A percentile compares a stretch with the other conserved stretches of the same genome.
Evolutionary conservation across 768 basidiomycete species (phyloP).

Genomic region (Tylopilus intermedius): DNA sequence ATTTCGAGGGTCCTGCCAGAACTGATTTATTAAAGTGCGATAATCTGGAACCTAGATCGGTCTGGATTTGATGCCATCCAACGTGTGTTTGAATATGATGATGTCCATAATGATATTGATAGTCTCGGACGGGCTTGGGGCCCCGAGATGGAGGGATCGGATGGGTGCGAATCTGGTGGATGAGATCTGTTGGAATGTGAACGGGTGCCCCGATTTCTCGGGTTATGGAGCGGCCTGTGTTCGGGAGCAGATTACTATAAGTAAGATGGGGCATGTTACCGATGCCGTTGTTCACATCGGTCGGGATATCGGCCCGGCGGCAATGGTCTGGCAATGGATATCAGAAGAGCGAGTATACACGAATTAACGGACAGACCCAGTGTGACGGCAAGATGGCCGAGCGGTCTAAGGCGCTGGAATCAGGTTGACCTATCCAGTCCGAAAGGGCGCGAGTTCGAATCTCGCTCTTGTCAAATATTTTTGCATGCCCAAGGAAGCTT

Average conservation of each 20-base stretch:
- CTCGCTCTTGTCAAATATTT: constrained; percentile 32
- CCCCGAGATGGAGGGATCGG: background rate
- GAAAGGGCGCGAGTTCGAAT: constrained; percentile 37
- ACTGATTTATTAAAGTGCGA: background rate
- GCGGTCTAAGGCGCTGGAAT: constrained; percentile 60
- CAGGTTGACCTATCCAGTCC: constrained; percentile 31
- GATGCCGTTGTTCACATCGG: too few species aligned
- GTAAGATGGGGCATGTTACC: background rate
- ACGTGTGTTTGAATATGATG: too few species aligned
- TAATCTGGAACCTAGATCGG: background rate
- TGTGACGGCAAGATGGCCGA: constrained; percentile 44
- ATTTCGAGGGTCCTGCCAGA: constrained; percentile 2
- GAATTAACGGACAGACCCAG: background rate
- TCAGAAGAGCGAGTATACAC: background rate
- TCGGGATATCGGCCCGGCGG: too few species aligned
- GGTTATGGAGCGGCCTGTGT: background rate
- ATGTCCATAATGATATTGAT: background rate
- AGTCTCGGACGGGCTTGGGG: background rate
- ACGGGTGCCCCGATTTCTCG: background rate
- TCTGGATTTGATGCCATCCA: background rate
- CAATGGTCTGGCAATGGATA: too few species aligned
- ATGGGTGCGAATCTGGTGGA: background rate
- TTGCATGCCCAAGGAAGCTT: background rate
- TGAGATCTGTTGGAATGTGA: background rate
- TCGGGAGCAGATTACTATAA: background rate